Conservation (phyloP, 805 yeast genomes). For the Debaryomyces tyrocola region DNA sequence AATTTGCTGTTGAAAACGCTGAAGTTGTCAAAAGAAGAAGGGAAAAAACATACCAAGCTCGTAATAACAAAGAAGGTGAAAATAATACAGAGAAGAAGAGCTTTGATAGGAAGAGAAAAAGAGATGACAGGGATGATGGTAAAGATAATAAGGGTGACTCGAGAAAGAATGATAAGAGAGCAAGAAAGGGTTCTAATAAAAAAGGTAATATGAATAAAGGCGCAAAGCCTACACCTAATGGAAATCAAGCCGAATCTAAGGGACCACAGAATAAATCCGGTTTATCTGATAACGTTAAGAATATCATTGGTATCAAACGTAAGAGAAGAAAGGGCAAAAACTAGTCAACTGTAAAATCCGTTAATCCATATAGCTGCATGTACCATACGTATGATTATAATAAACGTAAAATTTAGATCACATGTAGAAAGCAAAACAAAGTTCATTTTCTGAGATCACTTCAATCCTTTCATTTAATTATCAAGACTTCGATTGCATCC, state of each 20-base stretch:
- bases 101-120: constrained; percentile 18
- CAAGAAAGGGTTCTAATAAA: constrained; percentile 29
- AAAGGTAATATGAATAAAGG: constrained; percentile 49
- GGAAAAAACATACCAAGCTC: constrained; percentile 55
- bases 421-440: too few relatives aligned
- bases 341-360: constrained; percentile 3
- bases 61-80: constrained; percentile 19
- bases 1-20: constrained; percentile 95
- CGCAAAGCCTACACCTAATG: constrained; percentile 11
- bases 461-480: too few relatives aligned
- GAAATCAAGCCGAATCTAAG: constrained; percentile 12
- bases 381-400: not conserved
- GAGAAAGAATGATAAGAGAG: constrained; percentile 19
- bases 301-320: constrained; percentile 68
- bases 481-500: too few relatives aligned
- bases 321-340: constrained; percentile 56
- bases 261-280: constrained; percentile 26
- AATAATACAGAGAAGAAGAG: constrained; percentile 2
- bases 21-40: constrained; percentile 88
- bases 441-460: too few relatives aligned
- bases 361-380: not conserved
- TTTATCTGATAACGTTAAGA: constrained; percentile 55
- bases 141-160: constrained; percentile 10
- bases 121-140: constrained; percentile 19
- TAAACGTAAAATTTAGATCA: not conserved